Conservation (phyloP, 345 rosid genomes). For the Boechera retrofracta region DNA sequence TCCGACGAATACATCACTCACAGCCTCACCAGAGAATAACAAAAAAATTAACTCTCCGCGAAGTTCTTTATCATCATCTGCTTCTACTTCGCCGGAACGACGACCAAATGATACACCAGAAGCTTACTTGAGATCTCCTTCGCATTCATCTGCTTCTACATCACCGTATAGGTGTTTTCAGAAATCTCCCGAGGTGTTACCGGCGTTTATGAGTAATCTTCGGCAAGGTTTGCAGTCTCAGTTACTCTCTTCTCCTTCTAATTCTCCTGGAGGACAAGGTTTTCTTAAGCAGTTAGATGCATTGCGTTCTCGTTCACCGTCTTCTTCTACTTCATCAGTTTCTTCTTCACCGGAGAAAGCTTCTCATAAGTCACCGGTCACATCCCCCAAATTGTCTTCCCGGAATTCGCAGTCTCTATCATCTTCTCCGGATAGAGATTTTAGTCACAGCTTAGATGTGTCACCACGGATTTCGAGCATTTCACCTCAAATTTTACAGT, state of each 20-base stretch:
- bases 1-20: conserved; percentile 50
- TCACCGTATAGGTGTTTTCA: conserved; percentile 48
- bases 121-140: conserved; percentile 47
- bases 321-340: conserved; percentile 46
- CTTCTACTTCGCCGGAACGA: conserved; percentile 53
- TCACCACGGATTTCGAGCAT: conserved; percentile 45
- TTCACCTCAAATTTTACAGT: conserved; percentile 42
- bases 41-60: conserved; percentile 44
- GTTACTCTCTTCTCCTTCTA: conserved; percentile 38
- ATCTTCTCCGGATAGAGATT: conserved; percentile 50
- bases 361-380: conserved; percentile 20
- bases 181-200: conserved; percentile 39
- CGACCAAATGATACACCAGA: conserved; percentile 47
- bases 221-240: conserved; percentile 48
- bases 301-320: conserved; percentile 34
- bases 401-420: conserved; percentile 41
- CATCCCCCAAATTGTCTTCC: conserved; percentile 3
- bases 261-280: conserved; percentile 42
- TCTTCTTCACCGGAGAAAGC: conserved; percentile 58
- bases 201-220: conserved; percentile 43
- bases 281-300: conserved; percentile 45
- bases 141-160: conserved; percentile 51
- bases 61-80: conserved; percentile 50
- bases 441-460: conserved; percentile 47
- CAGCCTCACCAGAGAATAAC: conserved; percentile 56